Evolutionary conservation across 2,329 filamentous ascomycete species (phyloP).

Genomic region (Incumbomyces lentus): DNA sequence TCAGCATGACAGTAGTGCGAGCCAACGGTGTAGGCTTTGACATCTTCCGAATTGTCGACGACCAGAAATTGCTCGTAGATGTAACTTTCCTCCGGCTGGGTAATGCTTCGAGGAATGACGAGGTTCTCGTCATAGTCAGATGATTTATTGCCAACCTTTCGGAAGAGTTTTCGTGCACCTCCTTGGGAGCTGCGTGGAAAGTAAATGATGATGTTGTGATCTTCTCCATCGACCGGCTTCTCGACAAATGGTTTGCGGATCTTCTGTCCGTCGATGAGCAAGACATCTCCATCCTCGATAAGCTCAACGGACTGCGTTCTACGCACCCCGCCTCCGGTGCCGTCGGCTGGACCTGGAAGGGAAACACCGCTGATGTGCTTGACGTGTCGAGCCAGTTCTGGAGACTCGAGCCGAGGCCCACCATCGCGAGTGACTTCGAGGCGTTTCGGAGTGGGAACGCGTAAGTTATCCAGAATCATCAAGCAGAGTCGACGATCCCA

Average conservation of each 20-base stretch:
- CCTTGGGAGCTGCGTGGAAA: conserved; percentile 68
- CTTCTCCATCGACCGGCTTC: conserved; percentile 95
- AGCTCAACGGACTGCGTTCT: conserved; percentile 63
- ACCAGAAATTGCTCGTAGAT: conserved; percentile 96
- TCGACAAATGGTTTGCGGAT: conserved; percentile 94
- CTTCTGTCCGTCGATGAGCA: conserved; percentile 72
- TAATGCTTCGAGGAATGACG: conserved; percentile 65
- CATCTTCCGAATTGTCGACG: conserved; percentile 93
- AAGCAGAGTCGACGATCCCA: conserved; percentile 93
- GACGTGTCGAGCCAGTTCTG: conserved; percentile 70
- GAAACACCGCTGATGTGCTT: conserved; percentile 68
- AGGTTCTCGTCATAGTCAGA: conserved; percentile 82
- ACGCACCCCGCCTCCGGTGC: conserved; percentile 48
- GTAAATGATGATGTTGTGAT: conserved; percentile 98
- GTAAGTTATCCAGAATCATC: conserved; percentile 75
- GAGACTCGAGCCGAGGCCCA: conserved; percentile 65
- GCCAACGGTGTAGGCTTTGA: conserved; percentile 96
- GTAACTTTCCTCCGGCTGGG: conserved; percentile 72
- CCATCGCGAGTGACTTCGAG: conserved; percentile 90
- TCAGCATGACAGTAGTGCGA: conserved; percentile 90
- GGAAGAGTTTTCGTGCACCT: conserved; percentile 82
- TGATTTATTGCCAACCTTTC: conserved; percentile 98
- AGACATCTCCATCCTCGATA: conserved; percentile 77
- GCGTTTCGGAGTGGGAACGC: conserved; percentile 77
- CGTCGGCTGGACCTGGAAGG: conserved; percentile 60